Base-by-base conservation (phyloP, 768 basidiomycete species). In the Pleurotus sapidus region DNA sequence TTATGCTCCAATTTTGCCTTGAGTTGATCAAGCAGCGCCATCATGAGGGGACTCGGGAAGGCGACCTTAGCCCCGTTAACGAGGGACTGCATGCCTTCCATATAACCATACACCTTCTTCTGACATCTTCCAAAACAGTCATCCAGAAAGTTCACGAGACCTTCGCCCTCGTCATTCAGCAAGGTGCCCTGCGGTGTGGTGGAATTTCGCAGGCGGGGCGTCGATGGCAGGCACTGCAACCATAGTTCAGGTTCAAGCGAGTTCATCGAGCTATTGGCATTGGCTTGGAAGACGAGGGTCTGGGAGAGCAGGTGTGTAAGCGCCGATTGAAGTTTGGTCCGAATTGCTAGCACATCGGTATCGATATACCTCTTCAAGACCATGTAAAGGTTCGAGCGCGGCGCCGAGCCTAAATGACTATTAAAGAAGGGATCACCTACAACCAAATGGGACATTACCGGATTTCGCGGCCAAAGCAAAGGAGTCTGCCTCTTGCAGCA, bases 101-200 rank as follows among this genome's bases (percentile, higher is more conserved):
- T 77, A 66, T 96, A 98, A 25, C 84, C 81, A 67, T 94, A 91
- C 0, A 93, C 91, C 2, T 88, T 89, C 69, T 89, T 93, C 60
- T 88, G 66, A 62, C 88, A 94, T 15, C 91, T 79, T 57, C 89
- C 87, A 2, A 90, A 77, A 65, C 93, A 96, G 50, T 95, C 93
- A 61, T 98, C 95, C 9, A 97, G 63, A 72, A 97, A 94, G 0
- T 70, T 57, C 15, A 89, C 72, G 24, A 87, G 81, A 43, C 77
- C 75, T 5, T 79, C 77, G 9, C 74, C 73, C 70, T 89, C 89
- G 46, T 82, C 83, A 1, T 73, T 75, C 18, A 88, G 72, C 4
- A 74, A 66, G 0, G 78, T 70, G 3, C 78, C 81, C 57, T 88
- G 84, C 1, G 82, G 83, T 2, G 81, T 70, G 58, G 77, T 68